Conservation (phyloP, 2,329 filamentous ascomycete genomes). For the Dothistroma septosporum region DNA sequence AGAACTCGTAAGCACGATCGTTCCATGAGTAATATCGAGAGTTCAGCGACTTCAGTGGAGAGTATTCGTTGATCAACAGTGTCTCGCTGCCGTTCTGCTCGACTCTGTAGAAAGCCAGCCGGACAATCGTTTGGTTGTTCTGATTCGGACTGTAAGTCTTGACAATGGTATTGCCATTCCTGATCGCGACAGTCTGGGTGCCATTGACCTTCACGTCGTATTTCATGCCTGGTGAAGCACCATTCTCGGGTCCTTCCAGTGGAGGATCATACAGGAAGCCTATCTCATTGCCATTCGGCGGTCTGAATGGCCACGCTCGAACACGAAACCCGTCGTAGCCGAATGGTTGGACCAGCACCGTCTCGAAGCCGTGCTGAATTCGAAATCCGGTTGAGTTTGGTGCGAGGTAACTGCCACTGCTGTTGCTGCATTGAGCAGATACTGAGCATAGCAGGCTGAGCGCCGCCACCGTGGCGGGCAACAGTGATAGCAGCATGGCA, state of each 20-base stretch:
- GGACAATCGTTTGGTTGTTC: constrained; percentile 34
- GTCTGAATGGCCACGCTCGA: constrained; percentile 38
- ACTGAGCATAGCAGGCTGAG: background rate
- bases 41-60: constrained; percentile 35
- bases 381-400: constrained; percentile 31
- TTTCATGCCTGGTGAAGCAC: constrained; percentile 31
- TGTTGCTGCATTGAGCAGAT: background rate
- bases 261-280: constrained; percentile 41
- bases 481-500: background rate
- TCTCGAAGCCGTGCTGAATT: constrained; percentile 40
- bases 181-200: constrained; percentile 29
- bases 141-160: constrained; percentile 31
- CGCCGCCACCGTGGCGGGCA: background rate
- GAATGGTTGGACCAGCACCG: constrained; percentile 38
- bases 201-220: constrained; percentile 36
- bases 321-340: constrained; percentile 41
- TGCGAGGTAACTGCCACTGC: constrained; percentile 12
- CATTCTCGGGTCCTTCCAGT: constrained; percentile 37
- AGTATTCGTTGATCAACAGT: constrained; percentile 37
- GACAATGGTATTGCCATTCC: constrained; percentile 39
- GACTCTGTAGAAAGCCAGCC: constrained; percentile 36
- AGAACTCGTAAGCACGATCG: constrained; percentile 36
- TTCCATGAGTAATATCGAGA: constrained; percentile 37
- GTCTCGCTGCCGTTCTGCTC: constrained; percentile 35
- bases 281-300: constrained; percentile 36